Conservation (phyloP, 2,329 filamentous ascomycete species). For the Coniochaeta prunicola region DNA sequence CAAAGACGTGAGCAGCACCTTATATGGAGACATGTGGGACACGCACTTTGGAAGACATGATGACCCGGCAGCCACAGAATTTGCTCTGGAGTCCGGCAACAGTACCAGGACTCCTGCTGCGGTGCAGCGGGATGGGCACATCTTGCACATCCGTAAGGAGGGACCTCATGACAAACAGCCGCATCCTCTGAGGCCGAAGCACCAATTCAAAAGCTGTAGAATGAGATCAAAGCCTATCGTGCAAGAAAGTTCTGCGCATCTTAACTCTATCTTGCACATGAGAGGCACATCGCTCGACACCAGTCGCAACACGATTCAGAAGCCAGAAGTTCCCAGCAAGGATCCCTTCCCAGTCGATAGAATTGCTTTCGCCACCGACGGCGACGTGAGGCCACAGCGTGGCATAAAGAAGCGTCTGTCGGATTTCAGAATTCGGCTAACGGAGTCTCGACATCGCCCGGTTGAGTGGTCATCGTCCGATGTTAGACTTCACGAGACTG, state of each 20-base stretch:
- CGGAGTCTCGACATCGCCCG: conserved; percentile 10
- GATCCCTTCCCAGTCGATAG: background rate
- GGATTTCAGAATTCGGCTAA: conserved; percentile 13
- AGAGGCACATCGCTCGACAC: conserved; percentile 1
- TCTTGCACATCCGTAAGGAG: background rate
- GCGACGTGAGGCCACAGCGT: conserved; percentile 5
- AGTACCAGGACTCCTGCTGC: background rate
- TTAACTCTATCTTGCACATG: background rate
- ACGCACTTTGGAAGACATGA: background rate
- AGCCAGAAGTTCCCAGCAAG: background rate
- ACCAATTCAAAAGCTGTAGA: background rate
- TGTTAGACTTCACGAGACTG: background rate
- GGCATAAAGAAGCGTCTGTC: conserved; percentile 17
- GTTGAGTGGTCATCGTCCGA: conserved; percentile 2
- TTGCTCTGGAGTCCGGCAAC: background rate
- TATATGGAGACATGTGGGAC: background rate
- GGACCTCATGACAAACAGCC: background rate
- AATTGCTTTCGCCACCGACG: too few relatives aligned
- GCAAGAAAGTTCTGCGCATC: background rate
- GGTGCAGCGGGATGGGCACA: background rate
- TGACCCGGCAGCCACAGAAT: background rate
- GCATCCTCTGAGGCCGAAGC: background rate
- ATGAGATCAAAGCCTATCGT: background rate
- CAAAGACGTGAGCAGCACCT: background rate
- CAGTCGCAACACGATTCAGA: background rate